Evolutionary conservation across 1,284 basidiomycete genomes (phyloP), one percentile per base, ranked within the genome.

Genomic region (Volvariella volvacea): DNA sequence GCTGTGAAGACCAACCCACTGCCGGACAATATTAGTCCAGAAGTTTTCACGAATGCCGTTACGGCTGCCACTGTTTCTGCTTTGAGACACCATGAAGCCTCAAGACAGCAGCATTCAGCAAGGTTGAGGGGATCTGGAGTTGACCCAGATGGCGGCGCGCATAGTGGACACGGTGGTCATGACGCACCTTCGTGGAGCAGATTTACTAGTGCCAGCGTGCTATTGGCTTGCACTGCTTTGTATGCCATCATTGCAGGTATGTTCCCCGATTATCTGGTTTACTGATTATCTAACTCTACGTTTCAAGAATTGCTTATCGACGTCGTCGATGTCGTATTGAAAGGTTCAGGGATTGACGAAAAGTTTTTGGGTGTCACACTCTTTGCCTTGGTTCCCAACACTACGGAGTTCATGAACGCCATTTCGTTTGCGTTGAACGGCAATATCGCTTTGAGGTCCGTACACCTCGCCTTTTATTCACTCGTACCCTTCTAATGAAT

Each of bases 361-460:
- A 99, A 99, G 62, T 95, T 99, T 71, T 75, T 99, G 22, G 96
- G 96, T 38, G 77, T 99, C 46, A 98, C 94, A 0, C 74, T 99
- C 7, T 99, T 99, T 57, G 95, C 96, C 1, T 77, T 99, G 25
- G 94, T 99, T 0, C 96, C 96, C 8, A 99, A 99, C 63, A 97
- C 94, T 14, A 99, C 96, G 16, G 96, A 99, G 67, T 99, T 99
- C 63, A 98, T 99, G 95, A 99, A 99, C 61, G 96, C 96, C 45
- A 96, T 99, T 58, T 95, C 92, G n/a, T 99, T 99, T 59, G 95
- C 96, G 14, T 68, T 99, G 55, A 90, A 96, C 57, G 95, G 90
- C 12, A 99, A 99, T 63, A 99, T 99, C 53, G 92, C 96, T 1
- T 70, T 99, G 17, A 93, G 90, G 92, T 92, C 53, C 40, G 78